Conservation (phyloP, 2,329 filamentous ascomycete species). For the Colletotrichum sp. region DNA sequence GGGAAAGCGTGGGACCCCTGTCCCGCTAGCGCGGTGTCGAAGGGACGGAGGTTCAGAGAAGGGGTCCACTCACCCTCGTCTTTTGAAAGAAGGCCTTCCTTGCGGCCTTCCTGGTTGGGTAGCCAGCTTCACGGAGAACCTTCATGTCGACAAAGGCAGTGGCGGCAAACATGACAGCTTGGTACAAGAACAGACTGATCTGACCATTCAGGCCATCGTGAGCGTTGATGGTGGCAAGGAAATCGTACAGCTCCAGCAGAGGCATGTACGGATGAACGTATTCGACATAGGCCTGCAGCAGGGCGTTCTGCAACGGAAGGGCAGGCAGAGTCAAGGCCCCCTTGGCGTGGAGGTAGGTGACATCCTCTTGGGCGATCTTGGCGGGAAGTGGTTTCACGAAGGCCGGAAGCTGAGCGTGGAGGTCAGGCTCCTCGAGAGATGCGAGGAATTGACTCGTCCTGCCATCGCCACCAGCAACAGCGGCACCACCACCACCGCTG, state of each 20-base stretch:
- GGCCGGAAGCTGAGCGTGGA: slow-evolving; percentile 54
- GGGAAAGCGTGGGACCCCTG: slow-evolving; percentile 1
- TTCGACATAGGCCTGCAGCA: slow-evolving; percentile 83
- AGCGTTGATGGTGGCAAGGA: slow-evolving; percentile 64
- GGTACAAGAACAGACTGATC: slow-evolving; percentile 86
- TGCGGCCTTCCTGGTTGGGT: slow-evolving; percentile 77
- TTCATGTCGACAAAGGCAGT: slow-evolving; percentile 87
- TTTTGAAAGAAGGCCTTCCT: slow-evolving; percentile 89
- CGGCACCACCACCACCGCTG: slow-evolving; percentile 14
- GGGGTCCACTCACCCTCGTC: slow-evolving; percentile 68
- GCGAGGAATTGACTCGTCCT: slow-evolving; percentile 48
- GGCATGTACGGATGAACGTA: slow-evolving; percentile 97
- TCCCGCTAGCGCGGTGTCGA: not conserved
- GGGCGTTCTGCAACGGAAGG: slow-evolving; percentile 73
- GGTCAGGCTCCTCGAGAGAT: slow-evolving; percentile 53
- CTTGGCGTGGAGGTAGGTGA: slow-evolving; percentile 83
- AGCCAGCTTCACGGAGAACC: slow-evolving; percentile 78
- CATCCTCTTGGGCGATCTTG: slow-evolving; percentile 80
- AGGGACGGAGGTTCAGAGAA: slow-evolving; percentile 1
- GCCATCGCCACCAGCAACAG: slow-evolving; percentile 29
- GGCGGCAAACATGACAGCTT: slow-evolving; percentile 93
- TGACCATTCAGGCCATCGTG: slow-evolving; percentile 73
- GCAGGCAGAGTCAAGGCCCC: slow-evolving; percentile 82
- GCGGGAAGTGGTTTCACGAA: slow-evolving; percentile 83
- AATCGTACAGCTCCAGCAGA: slow-evolving; percentile 71